Evolutionary conservation across 2,329 filamentous ascomycete genomes (phyloP).

Genomic region (Parafenestella ontariensis): DNA sequence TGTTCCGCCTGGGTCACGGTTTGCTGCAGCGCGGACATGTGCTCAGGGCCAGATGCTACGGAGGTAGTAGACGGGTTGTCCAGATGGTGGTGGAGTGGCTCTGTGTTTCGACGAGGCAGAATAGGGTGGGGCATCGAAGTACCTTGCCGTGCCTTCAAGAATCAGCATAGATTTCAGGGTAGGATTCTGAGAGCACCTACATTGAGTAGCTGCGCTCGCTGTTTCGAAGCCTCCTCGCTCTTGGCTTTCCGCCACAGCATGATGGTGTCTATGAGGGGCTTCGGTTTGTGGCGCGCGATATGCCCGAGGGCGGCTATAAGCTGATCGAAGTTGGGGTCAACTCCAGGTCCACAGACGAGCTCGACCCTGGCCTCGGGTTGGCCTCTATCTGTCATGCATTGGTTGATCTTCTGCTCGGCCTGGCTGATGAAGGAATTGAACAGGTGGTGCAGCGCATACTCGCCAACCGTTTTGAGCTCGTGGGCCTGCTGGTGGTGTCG

Average conservation of each 20-base stretch:
- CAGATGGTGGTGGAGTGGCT: conserved; percentile 36
- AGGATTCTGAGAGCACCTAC: conserved; percentile 18
- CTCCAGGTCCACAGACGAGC: conserved; percentile 85
- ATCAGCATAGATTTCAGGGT: conserved; percentile 22
- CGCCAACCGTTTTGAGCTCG: conserved; percentile 91
- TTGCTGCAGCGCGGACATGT: conserved; percentile 64
- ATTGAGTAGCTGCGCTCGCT: conserved; percentile 41
- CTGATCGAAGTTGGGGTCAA: conserved; percentile 90
- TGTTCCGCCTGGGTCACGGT: conserved; percentile 82
- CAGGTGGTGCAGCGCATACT: conserved; percentile 95
- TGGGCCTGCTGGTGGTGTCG: conserved; percentile 69
- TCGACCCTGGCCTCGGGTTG: conserved; percentile 87
- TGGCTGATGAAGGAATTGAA: conserved; percentile 98
- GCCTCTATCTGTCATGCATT: conserved; percentile 80
- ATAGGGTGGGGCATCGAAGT: conserved; percentile 29
- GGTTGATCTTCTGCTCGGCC: conserved; percentile 94
- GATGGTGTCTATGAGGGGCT: conserved; percentile 92
- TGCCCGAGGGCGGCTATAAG: conserved; percentile 91
- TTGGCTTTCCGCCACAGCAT: conserved; percentile 99
- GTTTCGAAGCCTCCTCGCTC: conserved; percentile 75
- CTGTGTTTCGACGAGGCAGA: conserved; percentile 48
- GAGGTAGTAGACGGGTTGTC: conserved; percentile 35
- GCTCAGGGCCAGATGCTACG: conserved; percentile 35
- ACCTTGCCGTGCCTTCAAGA: conserved; percentile 38
- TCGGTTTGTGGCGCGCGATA: conserved; percentile 92